phyloP scores from a whole-genome alignment of 2,329 filamentous ascomycete genomes.

The Colletotrichum cordylinicola region DNA sequence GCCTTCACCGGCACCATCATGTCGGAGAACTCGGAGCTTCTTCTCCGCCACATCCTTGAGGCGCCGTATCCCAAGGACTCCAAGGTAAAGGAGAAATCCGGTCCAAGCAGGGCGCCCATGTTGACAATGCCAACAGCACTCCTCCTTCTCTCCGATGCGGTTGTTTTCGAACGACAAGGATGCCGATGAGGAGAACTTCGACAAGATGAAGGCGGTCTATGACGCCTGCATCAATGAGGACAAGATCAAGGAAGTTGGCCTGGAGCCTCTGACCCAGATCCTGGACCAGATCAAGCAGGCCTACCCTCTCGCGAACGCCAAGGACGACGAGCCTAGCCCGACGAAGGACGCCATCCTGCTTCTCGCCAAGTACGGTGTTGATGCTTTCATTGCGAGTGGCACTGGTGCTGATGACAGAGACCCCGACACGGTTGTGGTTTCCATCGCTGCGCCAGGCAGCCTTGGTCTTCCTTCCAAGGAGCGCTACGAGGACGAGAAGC shows the following conservation, averaged over 20 bases:
- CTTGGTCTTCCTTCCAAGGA: conserved; percentile 68
- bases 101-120: not conserved
- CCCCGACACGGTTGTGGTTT: conserved; percentile 40
- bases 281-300: conserved; percentile 44
- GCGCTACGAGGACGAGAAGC: conserved; percentile 61
- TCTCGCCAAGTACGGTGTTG: conserved; percentile 50
- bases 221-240: conserved; percentile 70
- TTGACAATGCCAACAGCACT: conserved; percentile 43
- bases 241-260: conserved; percentile 58
- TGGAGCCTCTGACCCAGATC: conserved; percentile 60
- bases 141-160: conserved; percentile 51
- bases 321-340: conserved; percentile 29
- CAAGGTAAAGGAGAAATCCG: conserved; percentile 31
- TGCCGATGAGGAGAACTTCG: conserved; percentile 66
- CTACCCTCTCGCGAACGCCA: conserved; percentile 23
- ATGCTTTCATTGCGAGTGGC: conserved; percentile 39
- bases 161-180: conserved; percentile 41
- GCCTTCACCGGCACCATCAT: conserved; percentile 67
- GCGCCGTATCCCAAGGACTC: conserved; percentile 54
- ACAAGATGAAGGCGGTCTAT: conserved; percentile 69
- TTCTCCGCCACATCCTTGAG: conserved; percentile 69
- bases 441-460: conserved; percentile 48
- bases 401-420: conserved; percentile 50
- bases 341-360: conserved; percentile 49
- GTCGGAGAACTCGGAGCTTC: conserved; percentile 62